Conservation (phyloP, 352 stramenopile species). For the Paralagenidium karlingii region DNA sequence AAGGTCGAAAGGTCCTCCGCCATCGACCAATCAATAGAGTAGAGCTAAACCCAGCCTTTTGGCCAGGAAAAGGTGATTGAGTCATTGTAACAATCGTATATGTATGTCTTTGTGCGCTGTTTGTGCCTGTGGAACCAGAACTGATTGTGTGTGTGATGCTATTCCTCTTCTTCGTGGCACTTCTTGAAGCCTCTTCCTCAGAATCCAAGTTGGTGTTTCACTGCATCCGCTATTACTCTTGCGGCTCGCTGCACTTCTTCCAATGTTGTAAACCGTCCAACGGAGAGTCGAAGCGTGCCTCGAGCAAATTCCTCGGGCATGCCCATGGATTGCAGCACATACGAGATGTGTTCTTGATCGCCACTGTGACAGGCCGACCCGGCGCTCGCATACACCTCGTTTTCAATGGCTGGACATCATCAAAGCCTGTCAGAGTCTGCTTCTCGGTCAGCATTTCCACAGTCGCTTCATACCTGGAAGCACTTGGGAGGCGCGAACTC, state of each 20-base stretch:
- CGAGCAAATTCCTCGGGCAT: slow-evolving; percentile 79
- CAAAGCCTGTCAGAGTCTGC: neutral
- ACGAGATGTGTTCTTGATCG: slow-evolving; percentile 52
- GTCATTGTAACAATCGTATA: no score
- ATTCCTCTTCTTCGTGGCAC: no score
- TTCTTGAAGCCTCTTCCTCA: no score
- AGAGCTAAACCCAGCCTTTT: no score
- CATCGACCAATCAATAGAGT: no score
- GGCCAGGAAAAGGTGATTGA: no score
- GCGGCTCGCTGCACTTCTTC: slow-evolving; percentile 80
- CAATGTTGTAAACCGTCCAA: slow-evolving; percentile 83
- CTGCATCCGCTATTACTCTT: no score
- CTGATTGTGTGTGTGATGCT: no score
- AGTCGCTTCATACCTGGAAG: slow-evolving; percentile 50
- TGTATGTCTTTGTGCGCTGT: no score
- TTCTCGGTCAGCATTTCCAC: neutral
- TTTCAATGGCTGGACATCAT: slow-evolving; percentile 47
- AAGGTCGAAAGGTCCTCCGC: no score
- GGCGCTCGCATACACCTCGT: slow-evolving; percentile 83
- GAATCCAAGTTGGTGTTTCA: no score
- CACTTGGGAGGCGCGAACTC: slow-evolving; percentile 74
- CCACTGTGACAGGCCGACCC: slow-evolving; percentile 89
- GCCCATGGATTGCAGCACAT: slow-evolving; percentile 90
- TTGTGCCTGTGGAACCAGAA: no score
- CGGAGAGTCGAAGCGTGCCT: slow-evolving; percentile 91